Base-by-base conservation (phyloP, 306 rosid genomes). In the Trichosanthes cucumerina region DNA sequence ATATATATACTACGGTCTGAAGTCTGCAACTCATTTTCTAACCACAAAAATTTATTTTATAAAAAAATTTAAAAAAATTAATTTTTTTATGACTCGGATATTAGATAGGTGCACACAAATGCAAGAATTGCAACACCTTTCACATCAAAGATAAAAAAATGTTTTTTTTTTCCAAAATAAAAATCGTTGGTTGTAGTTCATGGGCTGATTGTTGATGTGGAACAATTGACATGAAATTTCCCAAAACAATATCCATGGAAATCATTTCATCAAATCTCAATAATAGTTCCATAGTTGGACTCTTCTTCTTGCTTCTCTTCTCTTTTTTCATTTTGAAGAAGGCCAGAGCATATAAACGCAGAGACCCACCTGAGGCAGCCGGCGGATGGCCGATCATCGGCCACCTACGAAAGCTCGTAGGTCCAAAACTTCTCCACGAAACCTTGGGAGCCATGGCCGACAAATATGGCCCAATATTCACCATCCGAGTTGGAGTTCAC, bases 311-410 rank as follows among this genome's bases (percentile, higher is more conserved):
- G 26, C 62, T 56, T 53, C 58, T 53, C 28, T 56, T n/a, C n/a
- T n/a, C 62, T 8, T 56, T 19, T n/a, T 7, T 56, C 3, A 3
- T 56, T 21, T n/a, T 56, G 4, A 56, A 56, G 26, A 56, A n/a
- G 5, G 26, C 28, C 3, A 56, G 1, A 56, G 26, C 26, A 13
- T 4, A 2, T n/a, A n/a, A 56, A 56, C 62, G 62, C 28, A 56
- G 26, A 39, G 38, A 19, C 3, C 41, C 73, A 10, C 93, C 91
- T 1, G 76, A 84, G 75, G 86, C 86, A 4, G 38, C 79, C 0
- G 92, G 93, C 2, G 88, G 88, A 1, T 89, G 92, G 96, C 96
- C 96, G 11, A 24, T 91, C 21, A 78, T 91, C 24, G 96, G 96
- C 10, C 92, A 91, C 28, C 84, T 91, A 33, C 81, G 8, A 41